These are phyloP conservation scores for Bacidia rubella DNA, from an alignment of 495 filamentous ascomycete species.

Conservation along the genomic window DNA sequence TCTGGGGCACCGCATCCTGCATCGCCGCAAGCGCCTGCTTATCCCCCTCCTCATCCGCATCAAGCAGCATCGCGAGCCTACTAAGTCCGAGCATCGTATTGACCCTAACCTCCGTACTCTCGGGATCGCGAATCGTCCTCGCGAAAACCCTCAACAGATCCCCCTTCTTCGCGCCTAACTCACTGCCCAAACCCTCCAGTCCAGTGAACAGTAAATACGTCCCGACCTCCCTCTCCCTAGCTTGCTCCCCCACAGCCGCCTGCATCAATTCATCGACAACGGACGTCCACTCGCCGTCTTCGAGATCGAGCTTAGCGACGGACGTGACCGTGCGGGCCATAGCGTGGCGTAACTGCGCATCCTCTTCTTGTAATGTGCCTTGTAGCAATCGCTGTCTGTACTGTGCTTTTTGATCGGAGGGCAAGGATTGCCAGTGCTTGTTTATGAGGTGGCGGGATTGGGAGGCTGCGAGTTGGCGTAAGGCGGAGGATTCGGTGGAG, in stretches of 20 bases:
- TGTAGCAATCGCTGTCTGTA: slow-evolving; percentile 72
- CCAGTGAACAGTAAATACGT: slow-evolving; percentile 88
- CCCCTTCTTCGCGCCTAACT: slow-evolving; percentile 47
- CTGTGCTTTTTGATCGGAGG: slow-evolving; percentile 53
- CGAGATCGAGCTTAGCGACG: slow-evolving; percentile 73
- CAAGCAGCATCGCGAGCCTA: slow-evolving; percentile 73
- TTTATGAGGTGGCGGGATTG: slow-evolving; percentile 67
- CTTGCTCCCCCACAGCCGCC: slow-evolving; percentile 54
- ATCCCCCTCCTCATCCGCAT: slow-evolving; percentile 80
- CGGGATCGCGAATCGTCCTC: slow-evolving; percentile 77
- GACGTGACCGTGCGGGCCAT: slow-evolving; percentile 76
- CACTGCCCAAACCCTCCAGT: slow-evolving; percentile 67
- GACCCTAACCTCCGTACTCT: slow-evolving; percentile 81
- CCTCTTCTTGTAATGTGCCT: slow-evolving; percentile 63
- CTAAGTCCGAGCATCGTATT: slow-evolving; percentile 92
- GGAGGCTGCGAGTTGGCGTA: slow-evolving; percentile 82
- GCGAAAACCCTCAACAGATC: slow-evolving; percentile 73
- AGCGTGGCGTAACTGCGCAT: slow-evolving; percentile 64
- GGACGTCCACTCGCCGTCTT: slow-evolving; percentile 76
- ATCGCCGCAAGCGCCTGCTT: slow-evolving; percentile 54
- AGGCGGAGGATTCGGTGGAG: slow-evolving; percentile 51
- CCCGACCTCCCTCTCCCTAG: slow-evolving; percentile 74
- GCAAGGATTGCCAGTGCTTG: slow-evolving; percentile 68
- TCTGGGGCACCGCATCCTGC: slow-evolving; percentile 64
- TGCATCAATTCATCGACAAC: slow-evolving; percentile 61